Percentiles rank a stretch among this genome's conserved stretches.
Evolutionary conservation across 164 flowering plant species (phyloP).

Genomic region (Hamamelis virginiana): DNA sequence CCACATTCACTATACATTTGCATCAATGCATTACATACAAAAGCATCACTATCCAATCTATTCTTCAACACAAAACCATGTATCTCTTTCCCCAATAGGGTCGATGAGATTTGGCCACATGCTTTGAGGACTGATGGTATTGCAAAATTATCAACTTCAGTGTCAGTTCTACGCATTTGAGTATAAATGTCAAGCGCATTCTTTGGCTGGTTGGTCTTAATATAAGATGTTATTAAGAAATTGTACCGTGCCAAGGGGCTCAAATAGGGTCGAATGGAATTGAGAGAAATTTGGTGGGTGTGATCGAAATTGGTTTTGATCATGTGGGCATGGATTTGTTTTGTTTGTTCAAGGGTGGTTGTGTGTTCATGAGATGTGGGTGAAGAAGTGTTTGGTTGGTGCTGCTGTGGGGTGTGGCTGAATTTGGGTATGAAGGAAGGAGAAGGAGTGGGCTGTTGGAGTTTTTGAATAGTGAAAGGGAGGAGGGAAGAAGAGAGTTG

Average conservation of each 20-base stretch:
- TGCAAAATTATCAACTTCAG: slow-evolving; percentile 39
- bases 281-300: slow-evolving; percentile 11
- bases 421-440: slow-evolving; percentile 1
- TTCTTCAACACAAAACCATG: slow-evolving; percentile 48
- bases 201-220: slow-evolving; percentile 32
- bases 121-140: slow-evolving; percentile 58
- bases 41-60: slow-evolving; percentile 47
- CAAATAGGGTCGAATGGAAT: slow-evolving; percentile 17
- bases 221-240: slow-evolving; percentile 46
- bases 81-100: slow-evolving; percentile 42
- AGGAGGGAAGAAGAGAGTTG: slow-evolving; percentile 22
- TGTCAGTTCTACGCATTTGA: slow-evolving; percentile 34
- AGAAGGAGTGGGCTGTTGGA: slow-evolving; percentile 12
- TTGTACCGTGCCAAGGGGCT: slow-evolving; percentile 38
- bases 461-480: slow-evolving; percentile 23
- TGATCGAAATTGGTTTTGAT: slow-evolving; percentile 40
- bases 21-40: slow-evolving; percentile 46
- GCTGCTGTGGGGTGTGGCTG: slow-evolving; percentile 12
- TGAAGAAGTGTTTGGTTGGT: slow-evolving; percentile 3
- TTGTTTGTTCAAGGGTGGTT: slow-evolving; percentile 38
- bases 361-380: slow-evolving; percentile 8
- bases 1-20: slow-evolving; percentile 50
- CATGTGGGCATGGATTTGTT: slow-evolving; percentile 54
- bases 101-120: slow-evolving; percentile 30
- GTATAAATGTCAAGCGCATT: slow-evolving; percentile 39